Base-by-base conservation (phyloP, 495 filamentous ascomycete genomes). In the Mytilinidion resinicola region DNA sequence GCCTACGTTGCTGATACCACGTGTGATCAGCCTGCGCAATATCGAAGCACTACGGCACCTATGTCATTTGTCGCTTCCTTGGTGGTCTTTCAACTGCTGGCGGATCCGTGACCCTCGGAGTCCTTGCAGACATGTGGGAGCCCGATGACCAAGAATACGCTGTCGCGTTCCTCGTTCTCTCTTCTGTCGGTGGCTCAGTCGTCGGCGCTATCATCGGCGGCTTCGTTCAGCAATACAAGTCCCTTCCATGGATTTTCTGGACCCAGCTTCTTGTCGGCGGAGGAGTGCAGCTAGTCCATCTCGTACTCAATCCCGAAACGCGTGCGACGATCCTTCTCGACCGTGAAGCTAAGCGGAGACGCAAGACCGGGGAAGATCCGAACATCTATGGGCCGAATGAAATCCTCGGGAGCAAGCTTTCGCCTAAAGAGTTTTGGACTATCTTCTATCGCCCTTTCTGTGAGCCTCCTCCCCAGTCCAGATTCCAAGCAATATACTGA, bases 101-200 rank as follows among this genome's bases (percentile, higher is more conserved):
- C 56, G 82, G 82, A n/a, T 83, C 80, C 0, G 82, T 85, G 25
- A 85, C 82, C 0, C 71, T 85, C 14, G 82, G 82, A 30, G 81
- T 85, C 70, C 74, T 85, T 58, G 77, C 82, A 0, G 82, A 85
- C 67, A 72, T 85, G 61, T 85, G 78, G 78, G 78, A 83, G 49
- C 66, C 80, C 1, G 78, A 85, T 57, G 69, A 77, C 11, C 82
- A 84, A 56, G 80, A 84, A 60, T 80, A 83, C 55, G 82, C 82
- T 10, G 81, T 83, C 2, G 77, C 78, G 17, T 83, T 77, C 57
- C 75, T 85, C 52, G 83, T 86, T 44, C 80, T 86, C 55, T 85
- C 79, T 3, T 83, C 83, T 7, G 82, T 85, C 4, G 82, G 78
- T 51, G 83, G 83, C 6, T 84, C 80, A 0, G 77, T 84, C 20